Base-by-base conservation (phyloP, 1,284 basidiomycete genomes). In the Fomitopsis betulina region DNA sequence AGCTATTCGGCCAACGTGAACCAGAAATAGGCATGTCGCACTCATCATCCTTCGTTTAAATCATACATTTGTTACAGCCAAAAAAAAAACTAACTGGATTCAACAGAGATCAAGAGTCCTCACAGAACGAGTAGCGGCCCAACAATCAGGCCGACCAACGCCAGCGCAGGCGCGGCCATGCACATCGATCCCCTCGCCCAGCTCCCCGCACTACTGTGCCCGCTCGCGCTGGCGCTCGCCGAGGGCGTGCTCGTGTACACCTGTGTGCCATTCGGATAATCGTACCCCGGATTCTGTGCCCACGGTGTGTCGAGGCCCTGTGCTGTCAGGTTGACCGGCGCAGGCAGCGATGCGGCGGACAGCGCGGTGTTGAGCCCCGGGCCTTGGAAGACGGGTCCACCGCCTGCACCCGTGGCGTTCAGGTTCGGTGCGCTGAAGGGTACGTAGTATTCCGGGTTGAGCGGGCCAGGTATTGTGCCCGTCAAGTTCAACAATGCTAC, bases 401-500 rank as follows among this genome's bases (percentile, higher is more conserved):
- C 73, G 17, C 79, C 78, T 1, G 76, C 75, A 33, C 78, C 73
- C 19, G 63, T 61, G 27, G 69, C 71, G 50, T 62, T 68, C 19
- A 60, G 66, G 67, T 80, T 66, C 0, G 79, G 79, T 5, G 79
- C 78, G 15, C 71, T 59, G 68, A 75, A 81, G 5, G 79, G 79
- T 30, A 76, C 67, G 57, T 73, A 80, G 33, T 64, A 59, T 6
- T 63, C 39, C 25, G 69, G 59, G 66, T 80, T 67, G 53, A 71
- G 66, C 38, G 70, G 68, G 55, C 70, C 70, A 9, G 68, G 66
- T 56, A 67, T 67, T 17, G 55, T 64, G 50, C 67, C 68, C 2
- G 68, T 67, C 1, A 63, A 35, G 60, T 71, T 71, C 15, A 73
- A 60, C 25, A 68, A 51, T 2, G 77, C 77, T 60, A 64, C n/a